Evolutionary conservation across 768 basidiomycete species (phyloP).

Genomic region (Rhodotorula diobovata): DNA sequence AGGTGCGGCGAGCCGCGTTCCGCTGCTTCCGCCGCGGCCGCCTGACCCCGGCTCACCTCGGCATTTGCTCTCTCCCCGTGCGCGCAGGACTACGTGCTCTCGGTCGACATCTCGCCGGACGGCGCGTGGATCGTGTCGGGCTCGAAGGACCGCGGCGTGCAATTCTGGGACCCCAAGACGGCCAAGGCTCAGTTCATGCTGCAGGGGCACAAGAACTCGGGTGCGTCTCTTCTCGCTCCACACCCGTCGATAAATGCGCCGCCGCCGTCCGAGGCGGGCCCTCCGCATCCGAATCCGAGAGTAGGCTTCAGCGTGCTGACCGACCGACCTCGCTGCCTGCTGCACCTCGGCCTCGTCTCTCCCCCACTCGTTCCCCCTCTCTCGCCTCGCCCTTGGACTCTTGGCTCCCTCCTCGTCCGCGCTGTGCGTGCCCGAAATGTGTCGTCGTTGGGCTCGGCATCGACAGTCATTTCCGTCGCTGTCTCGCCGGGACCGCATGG

Average conservation of each 20-base stretch:
- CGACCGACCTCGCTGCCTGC: too few species aligned
- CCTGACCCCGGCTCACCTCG: not conserved
- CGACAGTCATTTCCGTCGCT: slow-evolving; percentile 67
- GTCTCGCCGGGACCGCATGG: slow-evolving; percentile 58
- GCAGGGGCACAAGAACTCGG: slow-evolving; percentile 70
- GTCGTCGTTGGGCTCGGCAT: not conserved
- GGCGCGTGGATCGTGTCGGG: slow-evolving; percentile 93
- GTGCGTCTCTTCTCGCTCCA: slow-evolving; percentile 51
- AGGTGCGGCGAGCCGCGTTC: slow-evolving; percentile 52
- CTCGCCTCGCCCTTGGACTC: not conserved
- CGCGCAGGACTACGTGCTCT: slow-evolving; percentile 65
- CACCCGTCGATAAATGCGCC: too few species aligned
- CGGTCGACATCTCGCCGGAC: slow-evolving; percentile 79
- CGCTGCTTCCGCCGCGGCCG: not conserved
- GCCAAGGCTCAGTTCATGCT: slow-evolving; percentile 86
- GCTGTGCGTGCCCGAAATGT: too few species aligned
- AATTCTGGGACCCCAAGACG: slow-evolving; percentile 79
- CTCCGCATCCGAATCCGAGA: too few species aligned
- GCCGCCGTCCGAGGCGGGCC: too few species aligned
- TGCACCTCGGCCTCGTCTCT: not conserved
- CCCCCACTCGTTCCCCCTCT: not conserved
- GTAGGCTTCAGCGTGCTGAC: not conserved
- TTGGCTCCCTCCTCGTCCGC: not conserved
- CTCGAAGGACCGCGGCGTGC: slow-evolving; percentile 90
- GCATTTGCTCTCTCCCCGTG: not conserved